Conservation (phyloP, 441 rosid species). For the Adansonia gregorii region DNA sequence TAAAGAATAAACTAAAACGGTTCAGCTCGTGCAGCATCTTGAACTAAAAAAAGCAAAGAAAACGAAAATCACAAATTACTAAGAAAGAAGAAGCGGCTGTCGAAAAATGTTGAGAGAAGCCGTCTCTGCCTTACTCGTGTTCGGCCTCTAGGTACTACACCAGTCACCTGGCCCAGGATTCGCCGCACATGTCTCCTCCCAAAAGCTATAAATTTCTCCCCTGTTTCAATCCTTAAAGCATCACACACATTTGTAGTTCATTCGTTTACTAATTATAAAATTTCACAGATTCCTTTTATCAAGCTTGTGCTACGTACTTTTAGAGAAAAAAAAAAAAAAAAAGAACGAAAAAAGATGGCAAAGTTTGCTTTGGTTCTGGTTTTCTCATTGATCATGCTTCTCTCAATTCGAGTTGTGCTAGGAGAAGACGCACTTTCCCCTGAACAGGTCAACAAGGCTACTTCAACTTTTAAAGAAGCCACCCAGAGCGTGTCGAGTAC, state of each 20-base stretch:
- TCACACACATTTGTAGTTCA: neutral
- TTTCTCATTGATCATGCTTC: conserved; percentile 21
- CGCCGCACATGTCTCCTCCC: conserved; percentile 1
- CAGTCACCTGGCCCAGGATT: neutral
- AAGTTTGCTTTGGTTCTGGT: conserved; percentile 20
- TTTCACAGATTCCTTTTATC: neutral
- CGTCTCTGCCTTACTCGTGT: neutral
- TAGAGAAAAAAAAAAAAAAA: no score
- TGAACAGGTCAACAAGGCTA: neutral
- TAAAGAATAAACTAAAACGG: no score
- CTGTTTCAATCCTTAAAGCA: neutral
- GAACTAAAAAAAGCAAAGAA: neutral
- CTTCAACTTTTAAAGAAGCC: neutral
- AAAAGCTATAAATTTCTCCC: neutral
- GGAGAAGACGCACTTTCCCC: neutral
- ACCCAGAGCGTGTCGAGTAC: neutral
- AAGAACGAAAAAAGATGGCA: conserved; percentile 29
- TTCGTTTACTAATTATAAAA: neutral
- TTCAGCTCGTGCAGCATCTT: neutral
- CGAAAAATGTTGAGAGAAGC: neutral
- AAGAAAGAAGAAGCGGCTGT: neutral
- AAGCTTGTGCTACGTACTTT: neutral
- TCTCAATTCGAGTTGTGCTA: neutral
- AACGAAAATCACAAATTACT: neutral
- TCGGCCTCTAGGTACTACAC: neutral